These are phyloP conservation scores for Colletotrichum aenigma DNA, from an alignment of 2,329 filamentous ascomycete genomes.

Conservation along the genomic window DNA sequence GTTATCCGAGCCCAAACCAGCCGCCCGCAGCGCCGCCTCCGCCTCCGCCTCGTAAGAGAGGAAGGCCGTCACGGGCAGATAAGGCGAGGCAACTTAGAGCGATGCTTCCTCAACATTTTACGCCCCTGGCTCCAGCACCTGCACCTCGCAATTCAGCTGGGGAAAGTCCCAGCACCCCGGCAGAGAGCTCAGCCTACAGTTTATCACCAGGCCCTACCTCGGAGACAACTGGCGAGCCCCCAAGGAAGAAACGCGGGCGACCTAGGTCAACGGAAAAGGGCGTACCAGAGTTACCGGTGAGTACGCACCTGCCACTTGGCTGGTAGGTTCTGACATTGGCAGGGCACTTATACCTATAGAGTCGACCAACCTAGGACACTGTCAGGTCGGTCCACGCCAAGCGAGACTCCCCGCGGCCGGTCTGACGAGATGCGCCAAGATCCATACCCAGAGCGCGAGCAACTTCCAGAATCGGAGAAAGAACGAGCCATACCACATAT, in stretches of 20 bases:
- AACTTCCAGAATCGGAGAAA: neutral
- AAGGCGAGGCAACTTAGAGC: conserved; percentile 38
- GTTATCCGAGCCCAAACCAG: neutral
- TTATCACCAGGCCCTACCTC: neutral
- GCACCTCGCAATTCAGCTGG: neutral
- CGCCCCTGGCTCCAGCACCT: conserved; percentile 29
- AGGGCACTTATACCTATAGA: neutral
- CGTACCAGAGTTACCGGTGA: neutral
- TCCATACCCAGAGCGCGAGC: neutral
- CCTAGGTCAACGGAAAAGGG: conserved; percentile 4
- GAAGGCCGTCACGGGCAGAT: conserved; percentile 49
- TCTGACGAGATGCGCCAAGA: neutral
- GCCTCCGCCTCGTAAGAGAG: conserved; percentile 42
- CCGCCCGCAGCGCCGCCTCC: conserved; percentile 3
- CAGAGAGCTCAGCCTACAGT: neutral
- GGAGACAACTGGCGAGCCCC: neutral
- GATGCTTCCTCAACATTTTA: conserved; percentile 35
- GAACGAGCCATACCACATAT: conserved; percentile 7
- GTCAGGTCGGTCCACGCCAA: neutral
- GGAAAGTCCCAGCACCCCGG: conserved; percentile 10
- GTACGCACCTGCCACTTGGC: neutral
- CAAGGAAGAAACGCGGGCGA: conserved; percentile 1
- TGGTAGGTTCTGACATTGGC: neutral
- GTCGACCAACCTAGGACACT: neutral
- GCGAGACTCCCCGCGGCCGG: neutral